Percentiles rank a stretch among this genome's conserved stretches.
phyloP scores from a whole-genome alignment of 306 rosid genomes.

The Quercus robur region DNA sequence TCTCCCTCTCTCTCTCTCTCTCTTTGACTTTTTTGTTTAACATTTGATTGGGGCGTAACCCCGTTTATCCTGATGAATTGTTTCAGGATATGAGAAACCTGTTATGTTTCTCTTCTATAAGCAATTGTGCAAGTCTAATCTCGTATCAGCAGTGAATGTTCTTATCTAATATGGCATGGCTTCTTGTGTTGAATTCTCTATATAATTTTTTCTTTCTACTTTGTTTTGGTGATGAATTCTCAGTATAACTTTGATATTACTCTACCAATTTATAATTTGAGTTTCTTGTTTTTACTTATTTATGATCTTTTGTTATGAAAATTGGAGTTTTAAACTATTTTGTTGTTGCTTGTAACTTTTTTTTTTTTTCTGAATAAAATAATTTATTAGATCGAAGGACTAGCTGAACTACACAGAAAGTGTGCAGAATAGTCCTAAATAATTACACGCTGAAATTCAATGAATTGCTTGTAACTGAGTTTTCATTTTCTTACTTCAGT shows the following conservation, averaged over 20 bases:
- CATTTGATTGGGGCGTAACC: not conserved
- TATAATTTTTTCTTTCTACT: not conserved
- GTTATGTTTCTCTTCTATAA: not conserved
- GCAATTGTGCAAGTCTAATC: not conserved
- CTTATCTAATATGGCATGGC: not conserved
- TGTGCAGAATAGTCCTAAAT: too few relatives aligned
- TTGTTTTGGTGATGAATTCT: not conserved
- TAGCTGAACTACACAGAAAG: too few relatives aligned
- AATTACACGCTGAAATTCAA: too few relatives aligned
- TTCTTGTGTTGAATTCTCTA: not conserved
- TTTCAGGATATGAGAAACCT: not conserved
- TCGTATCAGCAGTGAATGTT: not conserved
- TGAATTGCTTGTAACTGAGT: slow-evolving; percentile 20
- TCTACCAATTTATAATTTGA: not conserved
- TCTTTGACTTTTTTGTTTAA: not conserved
- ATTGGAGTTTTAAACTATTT: slow-evolving; percentile 10
- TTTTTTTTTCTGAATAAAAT: too few relatives aligned
- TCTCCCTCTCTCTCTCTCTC: not conserved
- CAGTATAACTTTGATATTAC: not conserved
- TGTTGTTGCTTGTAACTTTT: slow-evolving; percentile 23
- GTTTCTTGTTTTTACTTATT: not conserved
- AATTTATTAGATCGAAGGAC: too few relatives aligned
- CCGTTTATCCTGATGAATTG: not conserved
- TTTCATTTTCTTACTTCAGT: slow-evolving; percentile 46
- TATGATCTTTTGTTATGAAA: slow-evolving; percentile 2